Base-by-base conservation (phyloP, 1,284 basidiomycete species). In the Puccinia hordei region DNA sequence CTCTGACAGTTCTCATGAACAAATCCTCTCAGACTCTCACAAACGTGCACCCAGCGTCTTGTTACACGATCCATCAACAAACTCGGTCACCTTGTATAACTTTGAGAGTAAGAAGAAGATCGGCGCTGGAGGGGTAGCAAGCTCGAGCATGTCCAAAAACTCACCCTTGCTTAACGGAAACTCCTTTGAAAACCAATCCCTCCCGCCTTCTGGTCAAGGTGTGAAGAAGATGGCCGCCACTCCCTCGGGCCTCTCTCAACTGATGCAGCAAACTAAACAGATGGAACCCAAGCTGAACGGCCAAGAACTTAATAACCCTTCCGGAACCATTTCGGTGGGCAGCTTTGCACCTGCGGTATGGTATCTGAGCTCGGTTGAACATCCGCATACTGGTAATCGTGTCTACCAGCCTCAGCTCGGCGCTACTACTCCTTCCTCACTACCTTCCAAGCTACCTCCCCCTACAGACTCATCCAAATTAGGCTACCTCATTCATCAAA, bases 161-260 rank as follows among this genome's bases (percentile, higher is more conserved):
- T 27, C 73, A 17, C 8, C 24, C 1, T 33, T 38, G 55, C n/a
- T 44, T 44, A 13, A 1, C 15, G 44, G 38, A 53, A 38, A 27
- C 24, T 38, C 44, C 49, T 55, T 51, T 6, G 69, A 72, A 41
- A 57, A 41, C 57, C 55, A 63, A 30, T 38, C 38, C 38, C 19
- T 35, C 41, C 19, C 41, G 19, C 35, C 8, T 30, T 49, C 57
- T 30, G 49, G 59, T n/a, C 8, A 44, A 61, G 38, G 61, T 6
- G 65, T 13, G 49, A 35, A 33, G 55, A 49, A 59, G n/a, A 35
- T 19, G 12, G 22, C 27, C 10, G 5, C 66, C 17, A 63, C 41
- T 17, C 69, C 71, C 2, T 80, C 78, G 22, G 69, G 78, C 10
- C 61, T 80, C 9, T 80, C 78, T 22, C 78, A 80, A 57, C 61